Percentiles rank a stretch among this genome's conserved stretches.
Conservation (phyloP, 2,329 filamentous ascomycete species). For the Uncinocarpus reesii region DNA sequence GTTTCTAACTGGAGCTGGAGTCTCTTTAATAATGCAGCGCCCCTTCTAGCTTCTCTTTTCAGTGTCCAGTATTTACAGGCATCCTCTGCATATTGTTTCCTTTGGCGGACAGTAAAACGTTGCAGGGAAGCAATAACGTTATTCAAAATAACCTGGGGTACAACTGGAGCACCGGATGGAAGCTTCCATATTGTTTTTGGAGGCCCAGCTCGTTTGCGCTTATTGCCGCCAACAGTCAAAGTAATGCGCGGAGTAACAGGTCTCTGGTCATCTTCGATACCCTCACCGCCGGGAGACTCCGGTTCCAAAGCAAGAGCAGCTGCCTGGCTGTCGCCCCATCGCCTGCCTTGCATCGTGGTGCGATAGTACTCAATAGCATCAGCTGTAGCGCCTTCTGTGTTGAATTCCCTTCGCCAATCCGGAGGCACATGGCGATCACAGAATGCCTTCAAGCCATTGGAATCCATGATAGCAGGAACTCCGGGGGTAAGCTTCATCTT, state of each 20-base stretch:
- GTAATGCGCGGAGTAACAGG: conserved; percentile 41
- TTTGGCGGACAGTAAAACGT: conserved; percentile 72
- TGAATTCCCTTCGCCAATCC: conserved; percentile 79
- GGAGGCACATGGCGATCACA: conserved; percentile 89
- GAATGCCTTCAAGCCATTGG: conserved; percentile 79
- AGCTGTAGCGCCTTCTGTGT: conserved; percentile 66
- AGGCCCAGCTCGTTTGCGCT: conserved; percentile 45
- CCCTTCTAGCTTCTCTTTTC: conserved; percentile 84
- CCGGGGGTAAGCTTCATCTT: conserved; percentile 94
- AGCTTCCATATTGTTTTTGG: conserved; percentile 75
- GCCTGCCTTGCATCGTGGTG: conserved; percentile 72
- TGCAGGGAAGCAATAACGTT: conserved; percentile 73
- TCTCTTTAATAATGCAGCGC: conserved; percentile 82
- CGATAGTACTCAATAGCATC: conserved; percentile 85
- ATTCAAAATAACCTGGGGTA: conserved; percentile 78
- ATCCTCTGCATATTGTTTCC: conserved; percentile 86
- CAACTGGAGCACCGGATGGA: conserved; percentile 86
- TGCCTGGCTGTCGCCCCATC: conserved; percentile 85
- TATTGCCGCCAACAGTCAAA: conserved; percentile 46
- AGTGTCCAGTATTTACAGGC: conserved; percentile 96
- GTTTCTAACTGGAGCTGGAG: conserved; percentile 91
- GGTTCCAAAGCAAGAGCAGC: conserved; percentile 73
- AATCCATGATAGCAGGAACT: conserved; percentile 65
- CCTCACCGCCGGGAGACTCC: conserved; percentile 50
- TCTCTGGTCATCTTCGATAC: conserved; percentile 36